A percentile compares a stretch with the other conserved stretches of the same genome.
Conservation (phyloP, 2,329 filamentous ascomycete genomes). For the Aspergillus jensenii region DNA sequence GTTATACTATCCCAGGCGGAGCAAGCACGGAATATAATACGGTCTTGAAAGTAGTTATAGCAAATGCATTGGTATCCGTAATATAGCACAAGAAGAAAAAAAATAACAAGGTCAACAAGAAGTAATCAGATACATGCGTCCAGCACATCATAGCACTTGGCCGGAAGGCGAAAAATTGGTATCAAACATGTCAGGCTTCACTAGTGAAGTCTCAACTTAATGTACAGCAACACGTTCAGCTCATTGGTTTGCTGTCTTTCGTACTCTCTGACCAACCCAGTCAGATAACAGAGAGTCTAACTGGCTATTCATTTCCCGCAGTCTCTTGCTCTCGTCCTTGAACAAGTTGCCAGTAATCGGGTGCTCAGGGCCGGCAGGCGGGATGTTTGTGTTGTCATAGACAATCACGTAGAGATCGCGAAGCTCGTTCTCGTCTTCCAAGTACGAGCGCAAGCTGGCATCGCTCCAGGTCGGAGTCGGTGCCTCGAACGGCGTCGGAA, state of each 20-base stretch:
- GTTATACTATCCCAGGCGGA: neutral
- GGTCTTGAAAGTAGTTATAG: neutral
- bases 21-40: neutral
- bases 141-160: slow-evolving; percentile 9
- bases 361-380: slow-evolving; percentile 78
- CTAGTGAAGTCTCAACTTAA: neutral
- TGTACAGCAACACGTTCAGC: neutral
- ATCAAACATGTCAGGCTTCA: neutral
- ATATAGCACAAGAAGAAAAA: neutral
- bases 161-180: neutral
- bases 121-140: slow-evolving; percentile 4
- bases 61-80: slow-evolving; percentile 4
- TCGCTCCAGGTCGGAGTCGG: slow-evolving; percentile 77
- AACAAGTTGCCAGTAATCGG: slow-evolving; percentile 79
- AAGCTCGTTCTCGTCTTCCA: slow-evolving; percentile 86
- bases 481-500: slow-evolving; percentile 55
- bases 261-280: slow-evolving; percentile 61
- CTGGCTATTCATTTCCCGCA: slow-evolving; percentile 86
- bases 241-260: slow-evolving; percentile 22
- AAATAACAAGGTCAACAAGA: slow-evolving; percentile 5
- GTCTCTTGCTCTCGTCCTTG: slow-evolving; percentile 78
- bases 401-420: slow-evolving; percentile 87
- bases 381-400: slow-evolving; percentile 83
- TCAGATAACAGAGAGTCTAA: slow-evolving; percentile 83
- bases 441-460: slow-evolving; percentile 78